These are phyloP conservation scores for Neofusicoccum ribis DNA, from an alignment of 2,329 filamentous ascomycete genomes.

Conservation along the genomic window DNA sequence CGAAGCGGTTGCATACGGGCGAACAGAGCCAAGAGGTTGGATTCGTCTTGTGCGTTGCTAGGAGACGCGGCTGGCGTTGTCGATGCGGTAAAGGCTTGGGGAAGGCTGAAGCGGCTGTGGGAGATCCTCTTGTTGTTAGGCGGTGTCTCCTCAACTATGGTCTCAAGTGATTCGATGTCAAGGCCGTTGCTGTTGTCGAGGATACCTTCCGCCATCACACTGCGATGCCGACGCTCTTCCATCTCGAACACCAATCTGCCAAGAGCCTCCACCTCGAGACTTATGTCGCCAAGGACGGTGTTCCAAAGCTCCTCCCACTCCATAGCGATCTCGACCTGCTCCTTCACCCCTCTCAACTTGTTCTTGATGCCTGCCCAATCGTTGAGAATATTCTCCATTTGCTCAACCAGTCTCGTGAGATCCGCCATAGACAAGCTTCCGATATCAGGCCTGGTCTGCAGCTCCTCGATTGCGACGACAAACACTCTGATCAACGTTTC, in stretches of 20 bases:
- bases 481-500: constrained; percentile 90
- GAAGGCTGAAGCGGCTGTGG: constrained; percentile 69
- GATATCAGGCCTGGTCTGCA: constrained; percentile 80
- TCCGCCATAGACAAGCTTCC: constrained; percentile 68
- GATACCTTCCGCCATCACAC: constrained; percentile 67
- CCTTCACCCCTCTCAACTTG: constrained; percentile 76
- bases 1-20: constrained; percentile 92
- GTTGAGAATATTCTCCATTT: constrained; percentile 84
- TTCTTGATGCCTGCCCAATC: constrained; percentile 83
- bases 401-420: constrained; percentile 71
- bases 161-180: constrained; percentile 88
- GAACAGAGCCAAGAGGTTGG: constrained; percentile 83
- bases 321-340: constrained; percentile 94
- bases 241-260: constrained; percentile 89
- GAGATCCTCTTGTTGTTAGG: constrained; percentile 52
- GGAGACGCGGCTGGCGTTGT: constrained; percentile 55
- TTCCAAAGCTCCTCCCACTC: constrained; percentile 99
- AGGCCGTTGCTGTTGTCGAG: constrained; percentile 48
- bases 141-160: constrained; percentile 86
- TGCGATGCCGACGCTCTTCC: constrained; percentile 90
- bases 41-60: constrained; percentile 72
- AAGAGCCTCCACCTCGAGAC: constrained; percentile 80
- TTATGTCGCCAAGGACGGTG: constrained; percentile 88
- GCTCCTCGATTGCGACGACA: constrained; percentile 86
- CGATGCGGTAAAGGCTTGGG: constrained; percentile 57